Evolutionary conservation across 768 basidiomycete genomes (phyloP).

Genomic region (Gloeopeniophorella convolvens): DNA sequence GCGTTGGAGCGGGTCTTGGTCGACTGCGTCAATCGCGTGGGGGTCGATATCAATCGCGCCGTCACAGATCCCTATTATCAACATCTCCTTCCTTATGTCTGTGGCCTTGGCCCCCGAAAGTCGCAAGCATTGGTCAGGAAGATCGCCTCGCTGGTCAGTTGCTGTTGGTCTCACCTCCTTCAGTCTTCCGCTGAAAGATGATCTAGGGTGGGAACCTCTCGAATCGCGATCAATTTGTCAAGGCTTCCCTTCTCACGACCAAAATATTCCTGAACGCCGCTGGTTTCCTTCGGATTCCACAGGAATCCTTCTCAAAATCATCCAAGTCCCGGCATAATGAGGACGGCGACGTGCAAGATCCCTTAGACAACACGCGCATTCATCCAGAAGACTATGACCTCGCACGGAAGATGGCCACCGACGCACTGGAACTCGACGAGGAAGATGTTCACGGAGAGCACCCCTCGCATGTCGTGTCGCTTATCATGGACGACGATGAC

Average conservation of each 20-base stretch:
- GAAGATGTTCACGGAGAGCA: constrained; percentile 92
- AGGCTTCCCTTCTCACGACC: constrained; percentile 69
- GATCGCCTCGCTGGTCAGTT: constrained; percentile 65
- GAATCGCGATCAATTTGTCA: constrained; percentile 87
- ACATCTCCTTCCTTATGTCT: constrained; percentile 80
- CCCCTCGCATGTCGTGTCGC: constrained; percentile 80
- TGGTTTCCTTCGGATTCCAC: constrained; percentile 83
- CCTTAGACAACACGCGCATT: constrained; percentile 90
- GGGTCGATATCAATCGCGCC: constrained; percentile 94
- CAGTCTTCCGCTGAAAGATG: no score
- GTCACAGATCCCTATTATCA: constrained; percentile 86
- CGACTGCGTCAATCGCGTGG: constrained; percentile 86
- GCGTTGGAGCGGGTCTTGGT: constrained; percentile 84
- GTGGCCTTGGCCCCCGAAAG: constrained; percentile 93
- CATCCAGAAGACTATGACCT: constrained; percentile 98
- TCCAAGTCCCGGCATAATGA: constrained; percentile 54
- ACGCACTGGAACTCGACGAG: constrained; percentile 94
- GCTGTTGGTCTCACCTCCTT: no score
- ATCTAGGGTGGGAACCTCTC: constrained; percentile 76
- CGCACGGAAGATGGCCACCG: constrained; percentile 96
- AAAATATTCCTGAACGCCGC: constrained; percentile 90
- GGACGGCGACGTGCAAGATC: constrained; percentile 72
- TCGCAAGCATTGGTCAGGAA: constrained; percentile 78
- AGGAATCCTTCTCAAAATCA: constrained; percentile 56
- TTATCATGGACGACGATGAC: constrained; percentile 79